A percentile compares a stretch with the other conserved stretches of the same genome.
These are phyloP conservation scores for Colletotrichum kahawae DNA, from an alignment of 2,329 filamentous ascomycete species.

Conservation along the genomic window DNA sequence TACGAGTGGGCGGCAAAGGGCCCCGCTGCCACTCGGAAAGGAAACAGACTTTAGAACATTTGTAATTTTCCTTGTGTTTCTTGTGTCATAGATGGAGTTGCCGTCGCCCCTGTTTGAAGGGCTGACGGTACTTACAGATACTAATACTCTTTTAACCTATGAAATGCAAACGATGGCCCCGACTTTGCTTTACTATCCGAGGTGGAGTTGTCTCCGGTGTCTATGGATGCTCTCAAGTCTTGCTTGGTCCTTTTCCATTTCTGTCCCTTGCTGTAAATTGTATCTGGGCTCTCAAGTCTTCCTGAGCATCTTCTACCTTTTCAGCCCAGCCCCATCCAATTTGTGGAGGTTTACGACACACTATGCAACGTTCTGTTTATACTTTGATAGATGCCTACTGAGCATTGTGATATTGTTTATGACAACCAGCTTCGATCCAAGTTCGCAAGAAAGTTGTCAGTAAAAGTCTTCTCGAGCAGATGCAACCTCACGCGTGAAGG, in stretches of 20 bases:
- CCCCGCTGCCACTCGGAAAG: not conserved
- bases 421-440: not conserved
- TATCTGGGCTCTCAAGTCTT: not conserved
- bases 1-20: not conserved
- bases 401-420: not conserved
- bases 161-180: not conserved
- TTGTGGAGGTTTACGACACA: not conserved
- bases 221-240: not conserved
- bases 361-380: not conserved
- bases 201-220: not conserved
- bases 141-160: constrained; percentile 16
- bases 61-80: constrained; percentile 19
- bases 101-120: not conserved
- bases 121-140: not conserved
- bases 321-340: not conserved
- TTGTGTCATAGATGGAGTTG: constrained; percentile 18
- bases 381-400: not conserved
- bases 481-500: not conserved
- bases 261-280: too few relatives aligned
- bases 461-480: not conserved
- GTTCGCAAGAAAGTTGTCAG: not conserved
- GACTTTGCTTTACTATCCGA: not conserved
- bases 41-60: constrained; percentile 18
- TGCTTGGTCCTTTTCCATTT: too few relatives aligned
- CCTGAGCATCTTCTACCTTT: not conserved